Evolutionary conservation across 257 asterid genomes (phyloP).

Genomic region (Coffea eugenioides): DNA sequence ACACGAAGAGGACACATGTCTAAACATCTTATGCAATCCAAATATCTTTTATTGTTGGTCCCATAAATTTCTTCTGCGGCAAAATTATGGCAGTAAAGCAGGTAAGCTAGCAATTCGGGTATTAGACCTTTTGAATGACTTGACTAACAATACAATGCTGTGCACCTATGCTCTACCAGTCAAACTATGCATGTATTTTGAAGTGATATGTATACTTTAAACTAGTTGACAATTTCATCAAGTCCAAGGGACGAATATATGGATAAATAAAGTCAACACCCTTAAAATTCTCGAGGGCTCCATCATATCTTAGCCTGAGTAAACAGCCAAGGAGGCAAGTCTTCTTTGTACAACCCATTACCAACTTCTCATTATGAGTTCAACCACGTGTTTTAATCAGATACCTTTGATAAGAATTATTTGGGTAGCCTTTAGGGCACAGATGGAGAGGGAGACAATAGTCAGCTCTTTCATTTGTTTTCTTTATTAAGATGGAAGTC

Average conservation of each 20-base stretch:
- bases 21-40: not conserved
- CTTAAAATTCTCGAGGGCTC: not conserved
- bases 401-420: not conserved
- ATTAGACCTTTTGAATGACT: not conserved
- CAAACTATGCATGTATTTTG: not conserved
- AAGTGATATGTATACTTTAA: not conserved
- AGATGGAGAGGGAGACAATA: not conserved
- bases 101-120: not conserved
- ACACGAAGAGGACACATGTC: not conserved
- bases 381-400: slow-evolving; percentile 9
- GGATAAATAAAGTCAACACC: not conserved
- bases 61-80: not conserved
- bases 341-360: slow-evolving; percentile 22
- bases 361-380: slow-evolving; percentile 38
- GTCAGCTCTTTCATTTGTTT: not conserved
- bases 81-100: too few relatives aligned
- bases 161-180: not conserved
- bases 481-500: not conserved
- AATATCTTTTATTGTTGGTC: not conserved
- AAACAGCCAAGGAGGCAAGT: not conserved
- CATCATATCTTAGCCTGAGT: not conserved
- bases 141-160: too few relatives aligned
- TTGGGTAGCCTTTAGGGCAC: slow-evolving; percentile 17
- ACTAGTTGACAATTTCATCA: not conserved
- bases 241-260: not conserved